Conservation (phyloP, 2,329 filamentous ascomycete genomes). For the Shiraia bambusicola region DNA sequence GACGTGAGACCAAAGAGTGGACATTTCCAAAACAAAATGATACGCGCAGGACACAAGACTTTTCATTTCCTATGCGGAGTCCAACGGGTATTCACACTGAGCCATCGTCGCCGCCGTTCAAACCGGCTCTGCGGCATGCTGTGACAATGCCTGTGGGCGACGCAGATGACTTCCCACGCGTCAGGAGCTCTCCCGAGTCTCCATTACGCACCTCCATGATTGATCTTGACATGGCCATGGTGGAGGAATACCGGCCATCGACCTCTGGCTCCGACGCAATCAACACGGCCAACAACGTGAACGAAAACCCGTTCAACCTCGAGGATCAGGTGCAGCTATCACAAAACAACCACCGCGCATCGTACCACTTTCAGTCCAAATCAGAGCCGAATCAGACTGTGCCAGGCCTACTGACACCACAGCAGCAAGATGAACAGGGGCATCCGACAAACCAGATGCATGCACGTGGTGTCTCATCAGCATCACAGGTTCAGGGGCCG, state of each 20-base stretch:
- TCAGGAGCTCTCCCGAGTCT: conserved; percentile 36
- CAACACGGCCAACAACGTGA: conserved; percentile 41
- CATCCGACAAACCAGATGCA: conserved; percentile 37
- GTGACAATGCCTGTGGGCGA: conserved; percentile 45
- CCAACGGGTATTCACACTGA: conserved; percentile 16
- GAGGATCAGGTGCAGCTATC: conserved; percentile 48
- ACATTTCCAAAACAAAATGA: conserved; percentile 26
- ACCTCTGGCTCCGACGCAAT: conserved; percentile 45
- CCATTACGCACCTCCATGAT: conserved; percentile 50
- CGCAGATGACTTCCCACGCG: conserved; percentile 43
- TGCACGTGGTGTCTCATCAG: conserved; percentile 38
- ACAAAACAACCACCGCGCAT: conserved; percentile 41
- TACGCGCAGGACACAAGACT: conserved; percentile 39
- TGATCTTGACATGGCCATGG: conserved; percentile 43
- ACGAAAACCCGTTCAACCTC: conserved; percentile 53
- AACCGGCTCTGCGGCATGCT: conserved; percentile 45
- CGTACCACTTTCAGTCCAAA: conserved; percentile 44
- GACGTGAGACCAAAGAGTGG: conserved; percentile 39
- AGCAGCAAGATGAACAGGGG: conserved; percentile 40
- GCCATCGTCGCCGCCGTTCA: conserved; percentile 36
- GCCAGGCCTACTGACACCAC: conserved; percentile 40
- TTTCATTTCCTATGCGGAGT: conserved; percentile 38
- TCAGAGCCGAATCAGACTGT: conserved; percentile 44
- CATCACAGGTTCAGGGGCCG: conserved; percentile 35
- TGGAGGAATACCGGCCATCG: conserved; percentile 47